A percentile compares a stretch with the other conserved stretches of the same genome.
These are phyloP conservation scores for Sordariomycetes sp. DNA, from an alignment of 2,329 filamentous ascomycete species.

Conservation along the genomic window DNA sequence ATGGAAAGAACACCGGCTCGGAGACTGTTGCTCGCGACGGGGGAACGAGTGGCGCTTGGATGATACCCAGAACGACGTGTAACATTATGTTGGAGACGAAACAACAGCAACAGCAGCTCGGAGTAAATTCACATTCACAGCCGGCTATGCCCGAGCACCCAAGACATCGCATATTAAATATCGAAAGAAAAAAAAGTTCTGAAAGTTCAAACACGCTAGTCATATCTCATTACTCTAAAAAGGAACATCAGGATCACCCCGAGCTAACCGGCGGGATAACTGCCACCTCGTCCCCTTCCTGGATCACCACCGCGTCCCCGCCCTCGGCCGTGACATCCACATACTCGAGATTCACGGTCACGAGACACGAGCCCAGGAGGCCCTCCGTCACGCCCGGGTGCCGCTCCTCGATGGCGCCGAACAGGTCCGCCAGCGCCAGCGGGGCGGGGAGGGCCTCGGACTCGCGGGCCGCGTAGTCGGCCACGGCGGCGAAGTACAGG, in stretches of 20 bases:
- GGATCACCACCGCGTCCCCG: constrained; percentile 38
- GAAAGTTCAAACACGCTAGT: neutral
- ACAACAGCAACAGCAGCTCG: neutral
- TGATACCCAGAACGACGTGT: neutral
- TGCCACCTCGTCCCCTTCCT: constrained; percentile 71
- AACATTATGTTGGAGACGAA: neutral
- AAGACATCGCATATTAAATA: neutral
- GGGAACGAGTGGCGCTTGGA: neutral
- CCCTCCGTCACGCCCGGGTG: constrained; percentile 60
- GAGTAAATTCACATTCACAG: neutral
- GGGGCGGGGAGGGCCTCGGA: constrained; percentile 58
- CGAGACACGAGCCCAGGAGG: constrained; percentile 60
- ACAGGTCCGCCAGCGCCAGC: constrained; percentile 50
- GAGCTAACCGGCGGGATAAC: constrained; percentile 85
- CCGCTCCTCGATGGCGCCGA: constrained; percentile 53
- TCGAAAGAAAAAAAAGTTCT: neutral
- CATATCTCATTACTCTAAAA: neutral
- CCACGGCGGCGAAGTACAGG: constrained; percentile 72
- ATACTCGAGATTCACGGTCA: constrained; percentile 75
- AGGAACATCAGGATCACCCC: constrained; percentile 36
- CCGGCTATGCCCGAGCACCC: neutral
- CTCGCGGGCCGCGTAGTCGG: constrained; percentile 59
- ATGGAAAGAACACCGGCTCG: too few relatives aligned
- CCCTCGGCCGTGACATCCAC: constrained; percentile 36
- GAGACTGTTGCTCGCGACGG: too few relatives aligned